phyloP scores from a whole-genome alignment of 176 grass and related monocot species.

The barley (Hordeum vulgare) region MorexV3_pseudomolecules_assembly NC_058523.1:532411603-532412102 shows the following conservation, averaged over 20 bases:
- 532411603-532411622: constrained; percentile 41
- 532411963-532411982: constrained; percentile 36
- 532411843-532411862: constrained; percentile 13
- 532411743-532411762: not conserved
- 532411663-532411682: not conserved
- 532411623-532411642: not conserved
- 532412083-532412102: constrained; percentile 82
- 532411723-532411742: not conserved
- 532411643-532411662: not conserved
- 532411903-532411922: constrained; percentile 16
- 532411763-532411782: not conserved
- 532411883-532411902: not conserved
- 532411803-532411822: constrained; percentile 26
- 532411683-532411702: not conserved
- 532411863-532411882: constrained; percentile 6
- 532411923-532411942: constrained; percentile 11
- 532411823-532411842: constrained; percentile 24
- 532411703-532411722: not conserved
- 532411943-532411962: constrained; percentile 9
- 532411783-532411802: constrained; percentile 14
- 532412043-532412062: constrained; percentile 36
- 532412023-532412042: constrained; percentile 37
- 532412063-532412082: constrained; percentile 22
- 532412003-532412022: constrained; percentile 32
- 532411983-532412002: constrained; percentile 18